Percentiles rank a stretch among this genome's conserved stretches.
Evolutionary conservation across 495 filamentous ascomycete species (phyloP).

Genomic region (Penicillium malachiteum): DNA sequence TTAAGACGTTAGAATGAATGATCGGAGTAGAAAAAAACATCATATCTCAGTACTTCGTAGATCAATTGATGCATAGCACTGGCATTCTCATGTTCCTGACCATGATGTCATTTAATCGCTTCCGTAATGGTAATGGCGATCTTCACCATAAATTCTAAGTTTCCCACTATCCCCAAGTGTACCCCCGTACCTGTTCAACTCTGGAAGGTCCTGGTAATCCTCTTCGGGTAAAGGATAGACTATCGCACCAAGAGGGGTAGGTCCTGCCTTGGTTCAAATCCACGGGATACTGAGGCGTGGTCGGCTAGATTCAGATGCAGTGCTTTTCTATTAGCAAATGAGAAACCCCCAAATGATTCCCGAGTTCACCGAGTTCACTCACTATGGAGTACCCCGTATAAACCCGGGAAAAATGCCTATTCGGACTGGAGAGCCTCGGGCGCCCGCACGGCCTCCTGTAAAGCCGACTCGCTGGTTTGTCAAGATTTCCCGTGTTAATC

Average conservation of each 20-base stretch:
- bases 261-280: not conserved
- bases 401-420: not conserved
- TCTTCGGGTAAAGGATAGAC: not conserved
- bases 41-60: not conserved
- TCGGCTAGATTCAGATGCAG: not conserved
- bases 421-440: not conserved
- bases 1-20: not conserved
- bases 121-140: not conserved
- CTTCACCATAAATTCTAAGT: not conserved
- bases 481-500: conserved; percentile 11
- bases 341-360: not conserved
- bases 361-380: too few species aligned
- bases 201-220: not conserved
- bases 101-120: conserved; percentile 9
- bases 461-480: conserved; percentile 18
- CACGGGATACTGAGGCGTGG: too few species aligned
- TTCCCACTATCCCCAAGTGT: not conserved
- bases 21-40: not conserved
- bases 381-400: not conserved
- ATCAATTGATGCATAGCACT: too few species aligned
- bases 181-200: not conserved
- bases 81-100: not conserved
- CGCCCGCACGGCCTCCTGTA: not conserved
- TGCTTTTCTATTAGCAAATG: not conserved
- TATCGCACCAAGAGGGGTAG: not conserved